A percentile compares a stretch with the other conserved stretches of the same genome.
phyloP scores from a whole-genome alignment of 441 rosid genomes.

The Capsella rubella region DNA sequence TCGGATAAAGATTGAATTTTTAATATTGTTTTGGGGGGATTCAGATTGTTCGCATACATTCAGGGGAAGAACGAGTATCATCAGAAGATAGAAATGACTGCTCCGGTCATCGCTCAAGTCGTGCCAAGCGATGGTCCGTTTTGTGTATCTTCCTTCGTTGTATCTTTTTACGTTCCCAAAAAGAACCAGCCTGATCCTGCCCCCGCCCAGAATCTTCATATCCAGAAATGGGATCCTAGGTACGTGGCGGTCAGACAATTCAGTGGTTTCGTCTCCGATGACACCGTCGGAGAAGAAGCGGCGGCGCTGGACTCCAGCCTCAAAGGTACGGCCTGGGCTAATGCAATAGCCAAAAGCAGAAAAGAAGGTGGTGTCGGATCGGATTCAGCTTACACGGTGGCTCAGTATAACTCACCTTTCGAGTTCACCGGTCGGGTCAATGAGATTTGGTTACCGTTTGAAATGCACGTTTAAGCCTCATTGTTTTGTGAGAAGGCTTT shows the following conservation, averaged over 20 bases:
- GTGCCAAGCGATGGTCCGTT: slow-evolving; percentile 84
- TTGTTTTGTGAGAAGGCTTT: background rate
- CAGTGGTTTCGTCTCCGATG: slow-evolving; percentile 74
- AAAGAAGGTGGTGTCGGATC: slow-evolving; percentile 40
- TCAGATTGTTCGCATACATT: slow-evolving; percentile 82
- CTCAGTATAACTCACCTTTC: slow-evolving; percentile 92
- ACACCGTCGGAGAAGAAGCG: slow-evolving; percentile 66
- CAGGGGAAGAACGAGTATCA: slow-evolving; percentile 74
- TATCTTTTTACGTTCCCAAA: slow-evolving; percentile 83
- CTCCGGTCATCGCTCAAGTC: slow-evolving; percentile 73
- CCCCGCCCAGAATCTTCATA: slow-evolving; percentile 77
- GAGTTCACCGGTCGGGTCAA: slow-evolving; percentile 71
- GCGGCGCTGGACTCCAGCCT: slow-evolving; percentile 75
- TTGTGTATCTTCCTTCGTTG: slow-evolving; percentile 77
- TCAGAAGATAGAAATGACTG: slow-evolving; percentile 85
- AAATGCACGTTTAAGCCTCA: slow-evolving; percentile 45
- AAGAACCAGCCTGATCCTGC: slow-evolving; percentile 81
- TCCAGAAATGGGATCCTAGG: slow-evolving; percentile 59
- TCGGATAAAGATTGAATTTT: slow-evolving; percentile 17
- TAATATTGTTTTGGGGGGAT: background rate
- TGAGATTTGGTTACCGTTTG: slow-evolving; percentile 75
- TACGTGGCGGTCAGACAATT: slow-evolving; percentile 76
- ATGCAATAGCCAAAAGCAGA: slow-evolving; percentile 60
- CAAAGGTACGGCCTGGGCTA: slow-evolving; percentile 65
- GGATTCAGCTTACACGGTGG: slow-evolving; percentile 65